Conservation (phyloP, 495 filamentous ascomycete genomes). For the Acidiella bohemica region DNA sequence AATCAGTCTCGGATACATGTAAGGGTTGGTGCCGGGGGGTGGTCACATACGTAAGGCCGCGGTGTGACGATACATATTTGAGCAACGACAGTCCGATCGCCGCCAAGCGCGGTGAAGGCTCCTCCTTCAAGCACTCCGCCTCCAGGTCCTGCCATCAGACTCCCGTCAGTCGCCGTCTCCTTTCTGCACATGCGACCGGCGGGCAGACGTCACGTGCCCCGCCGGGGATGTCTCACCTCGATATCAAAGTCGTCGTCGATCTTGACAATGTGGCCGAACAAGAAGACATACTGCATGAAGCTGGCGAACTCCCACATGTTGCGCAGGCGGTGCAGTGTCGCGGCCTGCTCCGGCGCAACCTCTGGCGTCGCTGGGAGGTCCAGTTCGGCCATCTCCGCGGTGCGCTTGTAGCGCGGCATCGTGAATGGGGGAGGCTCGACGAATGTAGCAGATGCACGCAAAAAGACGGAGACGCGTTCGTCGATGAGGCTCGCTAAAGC, state of each 20-base stretch:
- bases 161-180: conserved; percentile 1
- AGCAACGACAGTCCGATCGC: conserved; percentile 80
- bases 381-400: conserved; percentile 12
- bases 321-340: conserved; percentile 40
- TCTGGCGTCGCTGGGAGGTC: conserved; percentile 9
- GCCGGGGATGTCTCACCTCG: conserved; percentile 44
- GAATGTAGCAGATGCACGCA: neutral
- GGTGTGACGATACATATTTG: conserved; percentile 87
- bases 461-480: neutral
- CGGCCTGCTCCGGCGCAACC: conserved; percentile 9
- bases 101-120: conserved; percentile 54
- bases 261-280: conserved; percentile 79
- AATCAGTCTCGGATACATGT: conserved; percentile 3
- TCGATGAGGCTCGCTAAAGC: neutral
- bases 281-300: conserved; percentile 79
- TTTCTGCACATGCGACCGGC: neutral
- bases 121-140: conserved; percentile 66
- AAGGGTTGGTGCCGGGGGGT: neutral
- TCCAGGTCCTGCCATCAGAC: conserved; percentile 59
- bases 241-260: conserved; percentile 76
- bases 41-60: conserved; percentile 65
- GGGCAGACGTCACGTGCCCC: neutral
- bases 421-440: neutral
- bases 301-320: conserved; percentile 94
- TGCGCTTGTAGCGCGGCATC: conserved; percentile 22